These are phyloP conservation scores for Cinchona pubescens DNA, from an alignment of 257 asterid genomes.

Conservation along the genomic window DNA sequence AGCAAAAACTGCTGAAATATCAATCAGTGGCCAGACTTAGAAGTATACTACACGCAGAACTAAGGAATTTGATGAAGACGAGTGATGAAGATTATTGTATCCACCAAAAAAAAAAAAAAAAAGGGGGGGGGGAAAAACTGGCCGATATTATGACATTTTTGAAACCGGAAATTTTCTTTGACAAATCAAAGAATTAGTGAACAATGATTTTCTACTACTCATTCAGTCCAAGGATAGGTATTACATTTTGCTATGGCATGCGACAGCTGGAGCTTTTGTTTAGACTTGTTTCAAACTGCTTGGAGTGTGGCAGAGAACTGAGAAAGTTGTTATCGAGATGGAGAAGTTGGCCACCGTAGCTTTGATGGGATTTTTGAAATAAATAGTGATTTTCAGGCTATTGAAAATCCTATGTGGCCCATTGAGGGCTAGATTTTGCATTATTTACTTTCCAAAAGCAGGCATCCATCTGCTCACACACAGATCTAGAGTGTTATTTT, in stretches of 20 bases:
- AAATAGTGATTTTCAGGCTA: neutral
- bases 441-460: neutral
- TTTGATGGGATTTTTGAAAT: neutral
- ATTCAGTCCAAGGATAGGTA: neutral
- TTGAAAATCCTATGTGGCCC: neutral
- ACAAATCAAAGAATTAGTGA: neutral
- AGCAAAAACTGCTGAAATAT: neutral
- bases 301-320: neutral
- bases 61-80: neutral
- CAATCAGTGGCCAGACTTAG: neutral
- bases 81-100: neutral
- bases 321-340: neutral
- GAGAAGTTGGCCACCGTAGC: neutral
- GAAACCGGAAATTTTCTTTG: neutral
- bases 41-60: conserved; percentile 1
- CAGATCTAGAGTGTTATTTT: neutral
- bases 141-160: too few relatives aligned
- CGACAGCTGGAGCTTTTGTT: neutral
- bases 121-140: too few relatives aligned
- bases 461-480: neutral
- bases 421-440: neutral
- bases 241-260: neutral
- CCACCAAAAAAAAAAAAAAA: neutral
- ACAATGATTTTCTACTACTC: neutral
- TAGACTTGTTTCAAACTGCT: neutral